Base-by-base conservation (phyloP, 148 eudicot species). In the Rheum nobile region DNA sequence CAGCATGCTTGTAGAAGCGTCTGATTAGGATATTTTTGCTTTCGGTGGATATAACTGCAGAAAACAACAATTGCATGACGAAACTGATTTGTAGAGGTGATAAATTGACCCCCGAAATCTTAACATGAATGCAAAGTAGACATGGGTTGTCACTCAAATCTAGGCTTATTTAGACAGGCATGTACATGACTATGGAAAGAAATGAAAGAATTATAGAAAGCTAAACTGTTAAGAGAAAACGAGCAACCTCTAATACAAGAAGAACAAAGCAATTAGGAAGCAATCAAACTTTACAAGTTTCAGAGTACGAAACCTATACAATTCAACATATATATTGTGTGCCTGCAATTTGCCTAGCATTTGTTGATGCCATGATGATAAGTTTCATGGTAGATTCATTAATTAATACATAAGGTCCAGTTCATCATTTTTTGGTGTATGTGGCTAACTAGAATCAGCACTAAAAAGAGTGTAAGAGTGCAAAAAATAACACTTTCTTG, bases 1-100 rank as follows among this genome's bases (percentile, higher is more conserved):
- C 95, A 43, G 92, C 82, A 71, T 80, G 91, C 76, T 82, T 86
- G 82, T 92, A 92, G 77, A 92, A 81, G 80, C 89, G 92, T 73
- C 95, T 80, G 68, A 92, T 76, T 28, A 89, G 88, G 75, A 89
- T 90, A 73, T 85, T 88, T 74, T 89, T 92, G 79, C 82, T 79
- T 77, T 92, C 97, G 12, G 95, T 77, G 75, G 81, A 79, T 52
- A 92, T 89, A 50, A 89, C 97, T 92, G 89, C 82, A 78, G 61
- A 75, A 35, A 72, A 50, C 24, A 57, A 47, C 69, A 70, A 35
- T 50, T 70, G 21, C 6, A 31, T 1, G 10, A 11, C n/a, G 37
- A 31, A 63, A n/a, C n/a, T n/a, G n/a, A n/a, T n/a, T n/a, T n/a
- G n/a, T n/a, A n/a, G n/a, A n/a, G n/a, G n/a, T n/a, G n/a, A n/a